Evolutionary conservation across 306 rosid genomes (phyloP).

Genomic region (Citrullus amarus): DNA sequence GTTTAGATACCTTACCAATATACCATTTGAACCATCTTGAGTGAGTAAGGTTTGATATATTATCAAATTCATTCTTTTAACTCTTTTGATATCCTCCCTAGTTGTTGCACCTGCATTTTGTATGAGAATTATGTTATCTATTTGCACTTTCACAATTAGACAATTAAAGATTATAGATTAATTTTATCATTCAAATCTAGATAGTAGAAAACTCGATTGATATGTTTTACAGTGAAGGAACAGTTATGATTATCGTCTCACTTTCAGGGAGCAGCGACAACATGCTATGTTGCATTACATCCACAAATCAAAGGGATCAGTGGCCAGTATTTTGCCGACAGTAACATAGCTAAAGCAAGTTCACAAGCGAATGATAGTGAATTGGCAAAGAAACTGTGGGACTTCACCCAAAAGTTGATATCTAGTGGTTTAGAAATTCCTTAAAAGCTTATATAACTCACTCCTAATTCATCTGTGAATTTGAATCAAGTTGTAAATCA

Average conservation of each 20-base stretch:
- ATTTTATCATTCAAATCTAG: neutral
- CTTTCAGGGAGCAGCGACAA: constrained; percentile 77
- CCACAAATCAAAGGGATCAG: constrained; percentile 51
- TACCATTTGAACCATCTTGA: neutral
- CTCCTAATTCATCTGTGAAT: neutral
- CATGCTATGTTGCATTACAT: constrained; percentile 68
- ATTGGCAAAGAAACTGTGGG: constrained; percentile 55
- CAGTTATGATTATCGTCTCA: neutral
- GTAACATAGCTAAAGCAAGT: constrained; percentile 40
- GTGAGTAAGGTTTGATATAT: neutral
- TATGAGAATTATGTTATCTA: neutral
- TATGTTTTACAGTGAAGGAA: neutral
- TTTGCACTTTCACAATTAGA: neutral
- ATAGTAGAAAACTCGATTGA: neutral
- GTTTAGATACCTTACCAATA: neutral
- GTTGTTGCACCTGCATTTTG: neutral
- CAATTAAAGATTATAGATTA: neutral
- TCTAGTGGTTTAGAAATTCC: neutral
- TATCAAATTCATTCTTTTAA: neutral
- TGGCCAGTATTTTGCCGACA: constrained; percentile 49
- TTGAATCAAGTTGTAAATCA: neutral
- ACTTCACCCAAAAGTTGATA: constrained; percentile 50
- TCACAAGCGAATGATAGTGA: constrained; percentile 41
- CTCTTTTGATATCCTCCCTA: neutral
- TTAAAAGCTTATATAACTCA: neutral